phyloP scores from a whole-genome alignment of 257 asterid species.

The Solanum sparsipilum region DNA sequence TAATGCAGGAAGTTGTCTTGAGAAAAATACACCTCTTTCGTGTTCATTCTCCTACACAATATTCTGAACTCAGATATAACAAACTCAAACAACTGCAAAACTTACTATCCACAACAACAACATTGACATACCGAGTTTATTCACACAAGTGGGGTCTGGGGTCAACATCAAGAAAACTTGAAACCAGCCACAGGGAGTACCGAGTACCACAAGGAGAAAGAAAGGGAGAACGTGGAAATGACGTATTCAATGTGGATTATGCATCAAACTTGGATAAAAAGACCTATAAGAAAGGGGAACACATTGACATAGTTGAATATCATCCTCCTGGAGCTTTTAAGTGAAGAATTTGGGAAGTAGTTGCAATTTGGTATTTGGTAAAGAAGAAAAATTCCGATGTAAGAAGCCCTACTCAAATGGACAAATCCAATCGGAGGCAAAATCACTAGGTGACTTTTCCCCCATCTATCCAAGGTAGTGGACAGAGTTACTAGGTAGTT shows the following conservation, averaged over 20 bases:
- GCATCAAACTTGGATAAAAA: not conserved
- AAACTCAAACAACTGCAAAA: not conserved
- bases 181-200: not conserved
- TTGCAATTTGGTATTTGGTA: not conserved
- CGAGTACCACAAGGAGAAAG: not conserved
- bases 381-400: not conserved
- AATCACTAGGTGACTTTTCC: not conserved
- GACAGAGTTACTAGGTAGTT: not conserved
- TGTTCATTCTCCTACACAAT: conserved; percentile 40
- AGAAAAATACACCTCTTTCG: conserved; percentile 23
- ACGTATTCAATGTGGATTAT: not conserved
- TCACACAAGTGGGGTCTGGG: not conserved
- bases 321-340: not conserved
- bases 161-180: not conserved
- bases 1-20: conserved; percentile 23
- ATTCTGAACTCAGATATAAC: not conserved
- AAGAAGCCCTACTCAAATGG: not conserved
- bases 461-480: not conserved
- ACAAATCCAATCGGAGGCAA: not conserved
- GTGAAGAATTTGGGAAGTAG: not conserved
- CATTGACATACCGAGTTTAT: not conserved
- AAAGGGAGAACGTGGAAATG: not conserved
- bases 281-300: not conserved
- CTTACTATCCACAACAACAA: not conserved
- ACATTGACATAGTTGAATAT: not conserved